Percentiles rank a stretch among this genome's conserved stretches.
Conservation (phyloP, 2,329 filamentous ascomycete genomes). For the Dothidotthia symphoricarpi region DNA sequence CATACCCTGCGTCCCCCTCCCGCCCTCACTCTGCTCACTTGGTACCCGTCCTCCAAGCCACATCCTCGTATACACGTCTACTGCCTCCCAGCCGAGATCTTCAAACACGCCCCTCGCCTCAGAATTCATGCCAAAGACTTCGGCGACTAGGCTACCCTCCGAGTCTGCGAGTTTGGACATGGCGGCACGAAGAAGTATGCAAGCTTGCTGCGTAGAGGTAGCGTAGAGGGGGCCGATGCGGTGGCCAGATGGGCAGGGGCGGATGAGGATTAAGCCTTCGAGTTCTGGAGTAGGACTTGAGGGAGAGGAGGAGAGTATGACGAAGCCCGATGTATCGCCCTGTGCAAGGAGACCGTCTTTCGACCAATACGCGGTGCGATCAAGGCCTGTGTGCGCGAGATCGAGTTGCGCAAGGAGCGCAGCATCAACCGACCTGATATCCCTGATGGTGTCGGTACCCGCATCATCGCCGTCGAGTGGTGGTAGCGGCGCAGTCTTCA, state of each 20-base stretch:
- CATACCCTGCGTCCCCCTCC: constrained; percentile 29
- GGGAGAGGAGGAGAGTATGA: constrained; percentile 11
- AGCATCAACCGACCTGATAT: constrained; percentile 23
- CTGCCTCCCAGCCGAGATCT: constrained; percentile 31
- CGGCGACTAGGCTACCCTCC: constrained; percentile 29
- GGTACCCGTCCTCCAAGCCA: constrained; percentile 36
- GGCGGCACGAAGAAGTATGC: constrained; percentile 22
- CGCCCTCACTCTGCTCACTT: constrained; percentile 30
- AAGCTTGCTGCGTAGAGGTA: constrained; percentile 20
- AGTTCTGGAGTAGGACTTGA: too few relatives aligned
- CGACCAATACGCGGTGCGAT: constrained; percentile 33
- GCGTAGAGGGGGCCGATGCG: constrained; percentile 42
- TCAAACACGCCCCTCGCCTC: constrained; percentile 32
- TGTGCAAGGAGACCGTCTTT: constrained; percentile 27
- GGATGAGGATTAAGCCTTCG: constrained; percentile 32
- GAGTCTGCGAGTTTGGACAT: constrained; percentile 23
- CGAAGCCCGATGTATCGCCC: constrained; percentile 29
- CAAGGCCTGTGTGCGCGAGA: constrained; percentile 33
- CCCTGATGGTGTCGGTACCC: constrained; percentile 11
- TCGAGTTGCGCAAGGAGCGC: constrained; percentile 26
- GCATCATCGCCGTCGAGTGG: constrained; percentile 4
- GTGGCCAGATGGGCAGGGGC: constrained; percentile 33
- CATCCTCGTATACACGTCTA: constrained; percentile 41
- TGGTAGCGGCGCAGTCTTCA: constrained; percentile 9
- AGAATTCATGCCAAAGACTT: constrained; percentile 36